Base-by-base conservation (phyloP, 2,329 filamentous ascomycete genomes). In the Neocucurbitaria cava region DNA sequence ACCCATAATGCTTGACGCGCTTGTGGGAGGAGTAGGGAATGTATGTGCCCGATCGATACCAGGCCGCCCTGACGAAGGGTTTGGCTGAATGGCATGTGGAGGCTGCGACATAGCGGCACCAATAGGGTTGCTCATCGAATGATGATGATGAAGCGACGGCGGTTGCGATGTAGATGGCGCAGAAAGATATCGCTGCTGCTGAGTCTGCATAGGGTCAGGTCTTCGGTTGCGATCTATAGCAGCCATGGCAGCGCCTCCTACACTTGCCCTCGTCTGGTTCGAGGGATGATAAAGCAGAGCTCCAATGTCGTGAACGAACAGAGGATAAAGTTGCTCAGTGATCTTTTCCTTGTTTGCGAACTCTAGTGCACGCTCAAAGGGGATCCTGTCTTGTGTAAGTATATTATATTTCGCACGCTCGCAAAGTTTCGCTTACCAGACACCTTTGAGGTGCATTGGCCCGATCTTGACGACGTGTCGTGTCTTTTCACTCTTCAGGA, bases 331-430 rank as follows among this genome's bases (percentile, higher is more conserved):
- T 43, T 93, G 81, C 78, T 98, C 94, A 0, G 95, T 98, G 61
- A 98, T 99, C 80, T 98, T 98, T 78, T 99, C 95, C 83, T 97
- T 98, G 81, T 99, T 99, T 62, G 95, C 95, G 74, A 99, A 98
- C 69, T 98, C 95, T 49, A 99, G 81, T n/a, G 95, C 95, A 63
- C 95, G 89, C 67, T 98, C 95, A 69, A 96, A 98, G 1, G 95
- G 95, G 70, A 99, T 99, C 93, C 93, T 97, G 66, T 17, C 9
- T 5, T 7, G 7, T 21, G 50, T 69, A 46, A 68, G 56, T 36
- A 23, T 17, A n/a, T 3, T 13, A 13, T 4, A n/a, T 40, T 9
- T 23, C 11, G 17, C 9, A 33, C n/a, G 7, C 8, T 20, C 15
- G 15, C 6, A 5, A 20, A 9, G 31, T 20, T 15, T 11, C 6